These are phyloP conservation scores for Echinosophora koreensis DNA, from an alignment of 306 rosid genomes.

Conservation along the genomic window DNA sequence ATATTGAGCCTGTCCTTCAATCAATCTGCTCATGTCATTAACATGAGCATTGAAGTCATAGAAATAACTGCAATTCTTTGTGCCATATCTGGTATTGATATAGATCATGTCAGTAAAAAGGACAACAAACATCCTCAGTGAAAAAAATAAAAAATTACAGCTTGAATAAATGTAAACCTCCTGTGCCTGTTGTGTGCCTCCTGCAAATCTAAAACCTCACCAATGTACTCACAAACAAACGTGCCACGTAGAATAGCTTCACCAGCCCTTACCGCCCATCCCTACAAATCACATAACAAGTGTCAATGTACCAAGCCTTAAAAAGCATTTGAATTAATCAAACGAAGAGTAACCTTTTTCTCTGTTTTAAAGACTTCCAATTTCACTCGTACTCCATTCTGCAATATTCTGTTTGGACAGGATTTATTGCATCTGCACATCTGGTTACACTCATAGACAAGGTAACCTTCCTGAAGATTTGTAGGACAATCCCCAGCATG, in stretches of 20 bases:
- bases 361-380: slow-evolving; percentile 89
- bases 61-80: slow-evolving; percentile 66
- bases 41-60: slow-evolving; percentile 67
- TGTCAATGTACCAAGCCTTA: slow-evolving; percentile 46
- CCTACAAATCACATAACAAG: slow-evolving; percentile 60
- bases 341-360: slow-evolving; percentile 64
- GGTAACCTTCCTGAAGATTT: slow-evolving; percentile 94
- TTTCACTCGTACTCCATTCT: slow-evolving; percentile 90
- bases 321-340: slow-evolving; percentile 33
- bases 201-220: slow-evolving; percentile 81
- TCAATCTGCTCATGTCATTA: slow-evolving; percentile 90
- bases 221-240: slow-evolving; percentile 91
- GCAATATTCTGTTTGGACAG: slow-evolving; percentile 92
- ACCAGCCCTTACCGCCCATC: slow-evolving; percentile 95
- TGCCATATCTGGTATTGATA: slow-evolving; percentile 65
- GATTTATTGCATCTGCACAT: slow-evolving; percentile 82
- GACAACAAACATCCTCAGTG: background rate
- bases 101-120: slow-evolving; percentile 42
- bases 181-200: slow-evolving; percentile 74
- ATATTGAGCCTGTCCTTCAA: slow-evolving; percentile 72
- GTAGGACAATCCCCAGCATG: slow-evolving; percentile 33
- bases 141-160: slow-evolving; percentile 37
- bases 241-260: slow-evolving; percentile 91
- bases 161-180: slow-evolving; percentile 62
- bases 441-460: slow-evolving; percentile 90